Conservation (phyloP, 768 basidiomycete genomes). For the Cyclocybe cylindracea region DNA sequence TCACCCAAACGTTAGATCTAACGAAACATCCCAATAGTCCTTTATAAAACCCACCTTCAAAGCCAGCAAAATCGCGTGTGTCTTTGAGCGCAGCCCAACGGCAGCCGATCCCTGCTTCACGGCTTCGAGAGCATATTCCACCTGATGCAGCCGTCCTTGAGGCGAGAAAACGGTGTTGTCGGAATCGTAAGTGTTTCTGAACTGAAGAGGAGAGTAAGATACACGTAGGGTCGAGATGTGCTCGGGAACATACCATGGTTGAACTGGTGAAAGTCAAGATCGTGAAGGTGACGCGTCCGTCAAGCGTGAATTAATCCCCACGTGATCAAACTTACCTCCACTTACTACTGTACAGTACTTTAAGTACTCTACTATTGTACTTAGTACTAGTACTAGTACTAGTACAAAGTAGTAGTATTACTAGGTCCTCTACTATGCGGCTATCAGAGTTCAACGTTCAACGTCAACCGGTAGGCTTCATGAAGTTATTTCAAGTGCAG, state of each 20-base stretch:
- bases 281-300: constrained; percentile 31
- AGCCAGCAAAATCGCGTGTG: constrained; percentile 89
- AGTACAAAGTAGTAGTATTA: too few species aligned
- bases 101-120: constrained; percentile 99
- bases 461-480: too few species aligned
- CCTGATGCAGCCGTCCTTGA: constrained; percentile 95
- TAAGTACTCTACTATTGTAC: too few species aligned
- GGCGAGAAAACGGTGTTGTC: constrained; percentile 98
- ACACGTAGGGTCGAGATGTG: constrained; percentile 20
- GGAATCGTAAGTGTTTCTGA: constrained; percentile 96
- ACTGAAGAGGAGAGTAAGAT: constrained; percentile 44
- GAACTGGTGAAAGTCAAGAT: constrained; percentile 15
- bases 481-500: too few species aligned
- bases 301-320: constrained; percentile 7
- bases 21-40: constrained; percentile 15
- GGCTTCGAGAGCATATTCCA: constrained; percentile 98
- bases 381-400: too few species aligned
- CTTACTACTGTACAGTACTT: neutral
- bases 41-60: constrained; percentile 66
- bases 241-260: constrained; percentile 34
- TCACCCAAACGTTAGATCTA: constrained; percentile 2
- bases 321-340: constrained; percentile 14
- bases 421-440: too few species aligned
- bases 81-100: constrained; percentile 93
- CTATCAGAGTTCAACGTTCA: too few species aligned